These are phyloP conservation scores for Pseudocercospora pini-densiflorae DNA, from an alignment of 2,329 filamentous ascomycete species.

Conservation along the genomic window DNA sequence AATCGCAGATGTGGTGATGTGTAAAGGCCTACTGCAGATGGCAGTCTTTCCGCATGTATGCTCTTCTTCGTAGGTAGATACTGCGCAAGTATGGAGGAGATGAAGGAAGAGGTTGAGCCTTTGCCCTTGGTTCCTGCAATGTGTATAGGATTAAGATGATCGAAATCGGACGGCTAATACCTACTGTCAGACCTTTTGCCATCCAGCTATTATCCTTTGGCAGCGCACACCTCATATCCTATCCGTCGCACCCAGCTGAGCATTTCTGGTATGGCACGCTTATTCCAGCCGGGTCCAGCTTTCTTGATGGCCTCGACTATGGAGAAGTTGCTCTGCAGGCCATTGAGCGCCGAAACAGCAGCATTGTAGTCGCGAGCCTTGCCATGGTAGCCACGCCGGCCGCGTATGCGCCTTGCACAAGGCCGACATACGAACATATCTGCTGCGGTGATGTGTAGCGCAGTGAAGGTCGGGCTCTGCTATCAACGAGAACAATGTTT, in stretches of 20 bases:
- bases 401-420: slow-evolving; percentile 12
- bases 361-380: slow-evolving; percentile 46
- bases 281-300: slow-evolving; percentile 74
- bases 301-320: slow-evolving; percentile 78
- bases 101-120: slow-evolving; percentile 83
- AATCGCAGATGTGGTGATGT: slow-evolving; percentile 85
- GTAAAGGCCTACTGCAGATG: slow-evolving; percentile 68
- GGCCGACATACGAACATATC: slow-evolving; percentile 14
- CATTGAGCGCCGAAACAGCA: slow-evolving; percentile 75
- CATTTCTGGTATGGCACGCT: slow-evolving; percentile 80
- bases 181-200: slow-evolving; percentile 16
- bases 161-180: slow-evolving; percentile 64
- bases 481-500: too few relatives aligned
- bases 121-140: slow-evolving; percentile 95
- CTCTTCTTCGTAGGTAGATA: slow-evolving; percentile 53
- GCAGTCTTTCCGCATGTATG: slow-evolving; percentile 36
- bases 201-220: slow-evolving; percentile 17
- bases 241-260: slow-evolving; percentile 74
- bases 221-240: slow-evolving; percentile 69
- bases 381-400: slow-evolving; percentile 20
- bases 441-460: not conserved
- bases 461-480: not conserved
- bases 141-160: slow-evolving; percentile 70
- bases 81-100: slow-evolving; percentile 75
- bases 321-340: slow-evolving; percentile 78